Conservation (phyloP, 164 flowering plant genomes). For the Nelumbo lutea region DNA sequence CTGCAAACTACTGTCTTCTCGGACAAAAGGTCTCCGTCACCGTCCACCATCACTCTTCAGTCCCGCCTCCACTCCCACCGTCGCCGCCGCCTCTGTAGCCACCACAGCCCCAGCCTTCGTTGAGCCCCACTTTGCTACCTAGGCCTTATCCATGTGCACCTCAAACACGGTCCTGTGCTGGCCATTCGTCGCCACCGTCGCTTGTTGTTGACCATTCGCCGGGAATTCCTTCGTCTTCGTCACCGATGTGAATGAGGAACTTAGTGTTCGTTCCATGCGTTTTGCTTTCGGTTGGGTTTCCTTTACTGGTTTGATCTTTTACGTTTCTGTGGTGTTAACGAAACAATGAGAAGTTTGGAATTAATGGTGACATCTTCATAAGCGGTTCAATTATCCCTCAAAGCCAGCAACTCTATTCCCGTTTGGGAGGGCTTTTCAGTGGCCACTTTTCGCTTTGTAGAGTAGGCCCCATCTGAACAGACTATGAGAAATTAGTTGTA, state of each 20-base stretch:
- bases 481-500: too few species aligned
- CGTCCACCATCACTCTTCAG: conserved; percentile 7
- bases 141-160: neutral
- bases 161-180: neutral
- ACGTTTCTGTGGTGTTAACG: neutral
- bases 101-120: neutral
- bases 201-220: neutral
- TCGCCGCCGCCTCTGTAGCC: neutral
- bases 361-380: too few species aligned
- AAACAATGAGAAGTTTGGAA: too few species aligned
- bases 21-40: conserved; percentile 32
- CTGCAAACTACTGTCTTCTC: conserved; percentile 30
- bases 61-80: neutral
- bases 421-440: too few species aligned
- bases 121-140: neutral
- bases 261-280: neutral
- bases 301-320: neutral
- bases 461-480: too few species aligned
- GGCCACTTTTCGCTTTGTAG: too few species aligned
- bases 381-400: too few species aligned
- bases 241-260: neutral
- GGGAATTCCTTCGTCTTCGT: neutral
- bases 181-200: neutral
- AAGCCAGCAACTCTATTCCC: too few species aligned
- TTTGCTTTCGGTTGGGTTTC: neutral